Conservation (phyloP, 306 rosid species). For the Ochetophila trinervis region DNA sequence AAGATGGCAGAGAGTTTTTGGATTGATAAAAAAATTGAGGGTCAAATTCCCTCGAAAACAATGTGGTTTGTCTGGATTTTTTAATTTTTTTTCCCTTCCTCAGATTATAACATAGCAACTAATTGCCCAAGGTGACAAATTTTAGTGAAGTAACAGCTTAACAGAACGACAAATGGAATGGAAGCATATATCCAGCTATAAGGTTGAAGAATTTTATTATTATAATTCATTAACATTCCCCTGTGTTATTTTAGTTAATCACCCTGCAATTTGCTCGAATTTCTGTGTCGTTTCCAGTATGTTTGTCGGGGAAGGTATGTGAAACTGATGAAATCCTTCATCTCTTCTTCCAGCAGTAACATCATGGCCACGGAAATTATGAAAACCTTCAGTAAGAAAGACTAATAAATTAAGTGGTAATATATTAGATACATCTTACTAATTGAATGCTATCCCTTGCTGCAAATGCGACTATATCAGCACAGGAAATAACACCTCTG, state of each 20-base stretch:
- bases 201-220: too few species aligned
- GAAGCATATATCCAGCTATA: too few species aligned
- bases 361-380: constrained; percentile 17
- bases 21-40: too few species aligned
- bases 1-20: too few species aligned
- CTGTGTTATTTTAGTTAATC: background rate
- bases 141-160: too few species aligned
- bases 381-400: background rate
- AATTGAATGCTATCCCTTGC: constrained; percentile 67
- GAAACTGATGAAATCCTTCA: constrained; percentile 57
- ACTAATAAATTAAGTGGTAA: background rate
- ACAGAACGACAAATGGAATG: too few species aligned
- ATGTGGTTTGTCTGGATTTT: too few species aligned
- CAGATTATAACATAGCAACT: too few species aligned
- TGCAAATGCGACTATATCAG: constrained; percentile 74
- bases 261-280: constrained; percentile 58
- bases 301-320: constrained; percentile 51
- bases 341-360: constrained; percentile 91
- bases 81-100: too few species aligned
- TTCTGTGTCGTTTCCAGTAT: constrained; percentile 51
- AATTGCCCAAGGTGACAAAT: too few species aligned
- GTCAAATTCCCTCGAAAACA: too few species aligned
- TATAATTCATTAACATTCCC: background rate
- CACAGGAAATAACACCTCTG: constrained; percentile 60
- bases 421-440: constrained; percentile 32